These are phyloP conservation scores for Pseudopyricularia cyperi DNA, from an alignment of 2,329 filamentous ascomycete species.

Conservation along the genomic window DNA sequence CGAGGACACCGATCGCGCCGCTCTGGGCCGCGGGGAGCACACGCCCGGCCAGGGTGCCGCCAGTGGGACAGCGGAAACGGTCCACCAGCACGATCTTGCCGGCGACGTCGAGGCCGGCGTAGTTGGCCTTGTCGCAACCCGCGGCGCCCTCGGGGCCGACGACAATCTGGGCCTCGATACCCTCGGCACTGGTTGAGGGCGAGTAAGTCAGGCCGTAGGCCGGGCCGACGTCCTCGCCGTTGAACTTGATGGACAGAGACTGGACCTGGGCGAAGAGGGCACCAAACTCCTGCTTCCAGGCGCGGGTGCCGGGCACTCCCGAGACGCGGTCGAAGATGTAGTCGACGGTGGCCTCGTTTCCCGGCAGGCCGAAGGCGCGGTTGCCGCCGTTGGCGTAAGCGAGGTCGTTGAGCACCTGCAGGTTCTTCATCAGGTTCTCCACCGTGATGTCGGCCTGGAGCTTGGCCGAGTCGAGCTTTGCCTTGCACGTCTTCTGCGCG, in stretches of 20 bases:
- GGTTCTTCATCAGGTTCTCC: conserved; percentile 28
- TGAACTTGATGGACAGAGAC: conserved; percentile 24
- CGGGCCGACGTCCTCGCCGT: conserved; percentile 15
- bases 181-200: conserved; percentile 29
- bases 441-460: conserved; percentile 25
- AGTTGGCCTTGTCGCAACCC: conserved; percentile 22
- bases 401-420: conserved; percentile 31
- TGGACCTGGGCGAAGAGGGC: conserved; percentile 27
- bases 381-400: conserved; percentile 36
- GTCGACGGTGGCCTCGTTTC: conserved; percentile 33
- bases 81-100: conserved; percentile 26
- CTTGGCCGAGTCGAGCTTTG: conserved; percentile 18
- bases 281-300: conserved; percentile 35
- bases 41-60: conserved; percentile 27
- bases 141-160: conserved; percentile 23
- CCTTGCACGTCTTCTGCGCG: conserved; percentile 3
- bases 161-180: conserved; percentile 25
- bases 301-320: conserved; percentile 20
- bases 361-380: conserved; percentile 50
- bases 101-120: conserved; percentile 21
- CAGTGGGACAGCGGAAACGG: conserved; percentile 24
- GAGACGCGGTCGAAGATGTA: conserved; percentile 30
- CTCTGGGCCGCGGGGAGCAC: conserved; percentile 39
- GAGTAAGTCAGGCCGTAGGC: conserved; percentile 28
- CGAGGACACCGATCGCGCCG: conserved; percentile 35